Base-by-base conservation (phyloP, 2,329 filamentous ascomycete species). In the Paraphaeosphaeria minitans region DNA sequence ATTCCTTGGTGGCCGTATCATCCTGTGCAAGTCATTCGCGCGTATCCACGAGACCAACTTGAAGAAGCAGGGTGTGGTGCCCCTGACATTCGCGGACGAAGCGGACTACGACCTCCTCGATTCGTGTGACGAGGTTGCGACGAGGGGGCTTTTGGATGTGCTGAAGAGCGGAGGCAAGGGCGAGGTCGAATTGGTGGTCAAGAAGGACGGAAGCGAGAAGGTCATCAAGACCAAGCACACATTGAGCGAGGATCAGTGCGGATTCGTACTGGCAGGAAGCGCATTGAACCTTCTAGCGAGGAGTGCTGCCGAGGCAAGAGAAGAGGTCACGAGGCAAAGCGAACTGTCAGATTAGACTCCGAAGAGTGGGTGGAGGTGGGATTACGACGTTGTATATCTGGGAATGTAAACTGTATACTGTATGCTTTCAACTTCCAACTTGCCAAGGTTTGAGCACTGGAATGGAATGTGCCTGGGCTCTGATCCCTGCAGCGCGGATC, bases 61-160 rank as follows among this genome's bases (percentile, higher is more conserved):
- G 66, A 97, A 97, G 87, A 97, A 97, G 82, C 95, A 99, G 81
- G 95, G 95, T 63, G 90, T 99, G 35, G 92, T 99, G 46, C 95
- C 95, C 1, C 83, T 99, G 69, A 97, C 92, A 0, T 97, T 99
- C 73, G 91, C 82, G 47, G 84, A 97, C 77, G 93, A 96, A 79
- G 84, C 85, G 21, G 95, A 98, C 78, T 98, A 97, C 75, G 91
- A 95, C 72, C 81, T 82, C 63, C 90, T 99, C 63, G 82, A 85
- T 53, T 93, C 93, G 0, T 91, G 93, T 64, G 95, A 99, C 75
- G 83, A 88, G 69, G 91, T 98, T 24, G 82, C 83, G 60, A 98
- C 94, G 0, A 84, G 93, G 39, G 95, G 95, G 0, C 79, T 99
- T 61, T 87, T 91, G 71, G 90, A 96, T 59, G 90, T 95, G 80